Evolutionary conservation across 331 rosid genomes (phyloP).

Genomic region (Acacia concinna): DNA sequence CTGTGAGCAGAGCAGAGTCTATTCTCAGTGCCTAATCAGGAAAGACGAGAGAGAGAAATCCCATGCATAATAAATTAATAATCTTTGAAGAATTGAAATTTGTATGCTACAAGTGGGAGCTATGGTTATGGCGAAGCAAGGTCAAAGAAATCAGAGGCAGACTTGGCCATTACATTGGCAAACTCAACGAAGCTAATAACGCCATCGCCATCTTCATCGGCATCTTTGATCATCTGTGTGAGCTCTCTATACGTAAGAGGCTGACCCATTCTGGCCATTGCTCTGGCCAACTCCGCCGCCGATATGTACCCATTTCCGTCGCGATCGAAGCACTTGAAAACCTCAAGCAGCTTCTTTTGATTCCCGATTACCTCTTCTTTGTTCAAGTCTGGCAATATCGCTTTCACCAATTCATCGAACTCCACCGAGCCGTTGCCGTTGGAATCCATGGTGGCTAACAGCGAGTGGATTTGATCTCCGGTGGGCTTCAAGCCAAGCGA

Average conservation of each 20-base stretch:
- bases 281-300: constrained; percentile 73
- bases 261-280: constrained; percentile 93
- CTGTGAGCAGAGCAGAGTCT: neutral
- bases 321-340: constrained; percentile 73
- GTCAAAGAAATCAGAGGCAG: constrained; percentile 65
- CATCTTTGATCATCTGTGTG: constrained; percentile 79
- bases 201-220: constrained; percentile 83
- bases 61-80: neutral
- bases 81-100: neutral
- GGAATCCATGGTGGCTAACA: constrained; percentile 64
- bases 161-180: constrained; percentile 64
- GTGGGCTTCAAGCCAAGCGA: constrained; percentile 71
- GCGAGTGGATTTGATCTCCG: constrained; percentile 63
- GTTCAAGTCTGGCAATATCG: constrained; percentile 61
- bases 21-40: neutral
- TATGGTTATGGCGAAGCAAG: constrained; percentile 15
- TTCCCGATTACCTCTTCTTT: constrained; percentile 50
- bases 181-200: constrained; percentile 78
- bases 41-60: neutral
- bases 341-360: constrained; percentile 61
- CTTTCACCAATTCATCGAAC: constrained; percentile 67
- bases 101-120: neutral
- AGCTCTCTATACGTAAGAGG: constrained; percentile 73
- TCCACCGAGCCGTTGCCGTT: constrained; percentile 76
- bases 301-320: constrained; percentile 79